Evolutionary conservation across 306 rosid species (phyloP).

Genomic region (Morella rubra): DNA sequence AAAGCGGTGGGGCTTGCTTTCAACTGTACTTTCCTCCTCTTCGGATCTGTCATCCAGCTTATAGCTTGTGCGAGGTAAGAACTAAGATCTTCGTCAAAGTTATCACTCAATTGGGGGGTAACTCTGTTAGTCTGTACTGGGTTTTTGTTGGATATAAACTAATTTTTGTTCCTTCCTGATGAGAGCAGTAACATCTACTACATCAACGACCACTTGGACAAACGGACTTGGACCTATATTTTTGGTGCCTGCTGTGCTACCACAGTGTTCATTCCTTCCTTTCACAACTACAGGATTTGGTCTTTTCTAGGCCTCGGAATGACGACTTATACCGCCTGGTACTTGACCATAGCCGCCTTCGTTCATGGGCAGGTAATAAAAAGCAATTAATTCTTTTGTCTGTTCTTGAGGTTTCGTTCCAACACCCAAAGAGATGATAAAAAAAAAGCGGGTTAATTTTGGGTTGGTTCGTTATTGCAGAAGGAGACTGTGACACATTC

Average conservation of each 20-base stretch:
- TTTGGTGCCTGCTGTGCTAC: slow-evolving; percentile 99
- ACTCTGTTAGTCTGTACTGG: slow-evolving; percentile 4
- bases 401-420: neutral
- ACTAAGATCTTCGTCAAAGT: neutral
- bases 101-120: neutral
- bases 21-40: slow-evolving; percentile 96
- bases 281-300: slow-evolving; percentile 95
- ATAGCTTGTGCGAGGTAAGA: slow-evolving; percentile 95
- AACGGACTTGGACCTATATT: slow-evolving; percentile 94
- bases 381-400: too few relatives aligned
- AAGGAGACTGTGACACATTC: slow-evolving; percentile 64
- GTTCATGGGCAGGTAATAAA: slow-evolving; percentile 75
- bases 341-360: slow-evolving; percentile 62
- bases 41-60: slow-evolving; percentile 98
- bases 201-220: slow-evolving; percentile 85
- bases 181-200: slow-evolving; percentile 84
- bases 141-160: slow-evolving; percentile 2
- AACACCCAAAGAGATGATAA: too few relatives aligned
- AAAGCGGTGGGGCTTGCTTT: slow-evolving; percentile 89
- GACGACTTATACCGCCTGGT: slow-evolving; percentile 99
- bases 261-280: slow-evolving; percentile 95
- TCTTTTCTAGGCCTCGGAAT: slow-evolving; percentile 95
- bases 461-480: slow-evolving; percentile 35
- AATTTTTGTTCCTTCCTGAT: slow-evolving; percentile 1
- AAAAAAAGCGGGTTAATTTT: neutral